phyloP scores from a whole-genome alignment of 768 basidiomycete genomes.

The Psilocybe sp. region DNA sequence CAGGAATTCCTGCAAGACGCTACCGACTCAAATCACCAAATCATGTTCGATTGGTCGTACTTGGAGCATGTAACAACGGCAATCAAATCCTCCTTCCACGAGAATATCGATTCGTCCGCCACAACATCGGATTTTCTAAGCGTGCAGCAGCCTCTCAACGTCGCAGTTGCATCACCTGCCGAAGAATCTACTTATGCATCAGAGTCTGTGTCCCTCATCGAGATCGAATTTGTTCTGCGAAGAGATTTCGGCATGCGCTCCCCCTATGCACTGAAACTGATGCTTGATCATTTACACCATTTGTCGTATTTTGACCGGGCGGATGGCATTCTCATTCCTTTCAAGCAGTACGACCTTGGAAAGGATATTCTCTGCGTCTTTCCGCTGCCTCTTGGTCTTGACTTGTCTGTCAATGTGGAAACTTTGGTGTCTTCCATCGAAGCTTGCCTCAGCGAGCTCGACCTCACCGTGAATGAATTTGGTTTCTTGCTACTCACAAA shows the following conservation, averaged over 20 bases:
- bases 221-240: slow-evolving; percentile 59
- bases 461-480: slow-evolving; percentile 71
- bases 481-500: slow-evolving; percentile 68
- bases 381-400: slow-evolving; percentile 68
- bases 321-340: slow-evolving; percentile 37
- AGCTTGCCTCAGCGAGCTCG: slow-evolving; percentile 64
- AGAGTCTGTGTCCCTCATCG: slow-evolving; percentile 55
- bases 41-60: slow-evolving; percentile 69
- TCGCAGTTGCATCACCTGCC: slow-evolving; percentile 13
- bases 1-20: slow-evolving; percentile 53
- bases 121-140: slow-evolving; percentile 45
- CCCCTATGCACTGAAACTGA: slow-evolving; percentile 45
- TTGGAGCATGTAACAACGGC: slow-evolving; percentile 60
- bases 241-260: slow-evolving; percentile 56
- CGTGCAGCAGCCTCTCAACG: slow-evolving; percentile 29
- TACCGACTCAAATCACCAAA: slow-evolving; percentile 35
- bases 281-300: slow-evolving; percentile 59
- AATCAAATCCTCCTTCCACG: slow-evolving; percentile 45
- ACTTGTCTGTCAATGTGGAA: slow-evolving; percentile 71
- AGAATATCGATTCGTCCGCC: slow-evolving; percentile 13
- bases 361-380: slow-evolving; percentile 50
- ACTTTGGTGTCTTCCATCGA: slow-evolving; percentile 70
- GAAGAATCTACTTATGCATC: slow-evolving; percentile 37
- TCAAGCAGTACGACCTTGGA: slow-evolving; percentile 26
- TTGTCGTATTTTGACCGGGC: slow-evolving; percentile 58